These are phyloP conservation scores for Coprinopsis cinerea DNA, from an alignment of 768 basidiomycete species.

Conservation along the genomic window DNA sequence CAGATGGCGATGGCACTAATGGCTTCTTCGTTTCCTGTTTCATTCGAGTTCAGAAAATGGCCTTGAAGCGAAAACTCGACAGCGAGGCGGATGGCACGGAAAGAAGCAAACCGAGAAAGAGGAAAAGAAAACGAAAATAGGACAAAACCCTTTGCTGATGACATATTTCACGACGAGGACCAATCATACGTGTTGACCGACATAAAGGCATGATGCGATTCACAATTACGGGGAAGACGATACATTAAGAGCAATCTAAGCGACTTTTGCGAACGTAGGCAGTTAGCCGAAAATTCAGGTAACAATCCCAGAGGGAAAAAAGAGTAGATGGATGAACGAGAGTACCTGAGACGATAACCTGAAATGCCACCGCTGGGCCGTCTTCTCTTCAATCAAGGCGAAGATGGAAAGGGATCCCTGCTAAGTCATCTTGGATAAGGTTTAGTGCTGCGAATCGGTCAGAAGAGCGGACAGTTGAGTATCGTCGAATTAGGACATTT, in stretches of 20 bases:
- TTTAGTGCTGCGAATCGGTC: constrained; percentile 37
- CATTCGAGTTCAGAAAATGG: constrained; percentile 20
- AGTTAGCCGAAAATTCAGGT: background rate
- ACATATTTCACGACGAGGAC: no score
- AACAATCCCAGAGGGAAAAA: background rate
- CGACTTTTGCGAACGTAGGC: background rate
- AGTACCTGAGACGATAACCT: constrained; percentile 3
- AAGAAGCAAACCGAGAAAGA: constrained; percentile 17
- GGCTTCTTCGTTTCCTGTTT: constrained; percentile 99
- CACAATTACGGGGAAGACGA: no score
- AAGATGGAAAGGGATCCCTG: background rate
- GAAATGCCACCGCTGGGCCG: no score
- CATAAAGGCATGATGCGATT: no score
- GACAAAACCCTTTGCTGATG: background rate
- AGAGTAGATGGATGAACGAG: background rate
- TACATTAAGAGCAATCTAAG: background rate
- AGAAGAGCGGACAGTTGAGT: constrained; percentile 15
- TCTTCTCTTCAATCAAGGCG: background rate
- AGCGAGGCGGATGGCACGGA: constrained; percentile 19
- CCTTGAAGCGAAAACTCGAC: constrained; percentile 19
- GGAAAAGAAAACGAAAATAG: background rate
- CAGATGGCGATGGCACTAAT: constrained; percentile 84
- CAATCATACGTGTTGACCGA: no score
- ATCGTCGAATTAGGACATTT: constrained; percentile 30
- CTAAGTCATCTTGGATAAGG: constrained; percentile 7